Base-by-base conservation (phyloP, 106 monocot species). In the Chionographis japonica region DNA sequence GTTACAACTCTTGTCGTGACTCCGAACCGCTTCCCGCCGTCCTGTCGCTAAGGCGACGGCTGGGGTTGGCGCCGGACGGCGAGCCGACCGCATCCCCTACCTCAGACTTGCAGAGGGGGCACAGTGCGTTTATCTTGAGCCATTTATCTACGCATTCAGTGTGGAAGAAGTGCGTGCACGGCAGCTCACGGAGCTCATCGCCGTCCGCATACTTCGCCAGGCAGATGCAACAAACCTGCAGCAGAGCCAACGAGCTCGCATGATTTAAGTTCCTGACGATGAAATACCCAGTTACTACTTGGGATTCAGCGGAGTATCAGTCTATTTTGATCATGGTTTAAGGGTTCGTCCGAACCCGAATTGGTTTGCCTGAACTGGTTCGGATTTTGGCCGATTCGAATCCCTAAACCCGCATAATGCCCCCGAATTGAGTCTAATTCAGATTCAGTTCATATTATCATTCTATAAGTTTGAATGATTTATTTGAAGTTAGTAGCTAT, bases 171-270 rank as follows among this genome's bases (percentile, higher is more conserved):
- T 88, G 87, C 3, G 53, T 14, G 43, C 87, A 88, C 8, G 87
- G 73, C 12, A 88, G 74, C 37, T 88, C 87, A 2, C 87, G 79
- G 7, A 88, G 77, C 14, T 78, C 83, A 4, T 88, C 87, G n/a
- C 79, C 68, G 60, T 88, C 77, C 9, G 12, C 62, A 63, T 80
- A 88, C 65, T 80, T 80, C 1, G 87, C 83, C 12, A 88, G 63
- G 69, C 87, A 88, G 58, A 88, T 83, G 65, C 83, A 80, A 64
- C 87, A 88, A 40, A 80, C 74, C 87, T 88, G 68, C 53, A 72
- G 56, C 41, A 46, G 5, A 46, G 27, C 27, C 0, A 27, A 27
- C 27, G 1, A 27, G 27, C 27, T 27, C 27, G 27, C 27, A 27
- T 27, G 27, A 27, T 27, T 27, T 27, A 27, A 27, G 27, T 27